Conservation (phyloP, 1,284 basidiomycete species). For the Cryptococcus sp. region DNA sequence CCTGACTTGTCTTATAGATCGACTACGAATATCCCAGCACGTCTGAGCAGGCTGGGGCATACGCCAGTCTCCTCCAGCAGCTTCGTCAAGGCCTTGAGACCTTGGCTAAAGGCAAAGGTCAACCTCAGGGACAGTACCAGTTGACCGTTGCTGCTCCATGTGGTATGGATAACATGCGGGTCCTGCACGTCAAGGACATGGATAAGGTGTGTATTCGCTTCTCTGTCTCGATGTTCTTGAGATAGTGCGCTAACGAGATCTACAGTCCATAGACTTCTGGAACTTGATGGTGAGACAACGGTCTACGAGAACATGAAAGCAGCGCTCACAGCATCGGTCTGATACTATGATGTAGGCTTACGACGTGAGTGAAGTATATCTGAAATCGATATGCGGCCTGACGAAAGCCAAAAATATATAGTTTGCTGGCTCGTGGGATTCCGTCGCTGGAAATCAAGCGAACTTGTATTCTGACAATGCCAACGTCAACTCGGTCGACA, state of each 20-base stretch:
- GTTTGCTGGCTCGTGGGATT: conserved; percentile 54
- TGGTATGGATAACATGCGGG: conserved; percentile 67
- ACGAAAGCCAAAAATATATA: conserved; percentile 11
- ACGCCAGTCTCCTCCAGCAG: conserved; percentile 56
- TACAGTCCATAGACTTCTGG: conserved; percentile 69
- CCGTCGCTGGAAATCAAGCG: conserved; percentile 73
- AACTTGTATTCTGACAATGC: conserved; percentile 63
- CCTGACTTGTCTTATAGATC: conserved; percentile 35
- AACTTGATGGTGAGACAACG: conserved; percentile 74
- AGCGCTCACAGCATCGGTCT: conserved; percentile 5
- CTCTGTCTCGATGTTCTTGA: not conserved
- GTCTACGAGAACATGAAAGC: conserved; percentile 2
- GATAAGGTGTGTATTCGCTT: conserved; percentile 53
- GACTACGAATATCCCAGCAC: conserved; percentile 60
- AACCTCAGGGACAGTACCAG: conserved; percentile 51
- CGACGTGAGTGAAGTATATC: conserved; percentile 53
- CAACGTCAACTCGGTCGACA: conserved; percentile 65
- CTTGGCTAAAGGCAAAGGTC: conserved; percentile 44
- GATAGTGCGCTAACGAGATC: not conserved
- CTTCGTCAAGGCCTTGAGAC: conserved; percentile 54
- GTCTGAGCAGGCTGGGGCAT: conserved; percentile 54
- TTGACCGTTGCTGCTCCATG: conserved; percentile 76
- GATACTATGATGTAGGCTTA: conserved; percentile 60
- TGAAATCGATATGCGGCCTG: not conserved
- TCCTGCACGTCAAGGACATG: conserved; percentile 71